Evolutionary conservation across 306 rosid species (phyloP).

Genomic region (Sesbania bispinosa): DNA sequence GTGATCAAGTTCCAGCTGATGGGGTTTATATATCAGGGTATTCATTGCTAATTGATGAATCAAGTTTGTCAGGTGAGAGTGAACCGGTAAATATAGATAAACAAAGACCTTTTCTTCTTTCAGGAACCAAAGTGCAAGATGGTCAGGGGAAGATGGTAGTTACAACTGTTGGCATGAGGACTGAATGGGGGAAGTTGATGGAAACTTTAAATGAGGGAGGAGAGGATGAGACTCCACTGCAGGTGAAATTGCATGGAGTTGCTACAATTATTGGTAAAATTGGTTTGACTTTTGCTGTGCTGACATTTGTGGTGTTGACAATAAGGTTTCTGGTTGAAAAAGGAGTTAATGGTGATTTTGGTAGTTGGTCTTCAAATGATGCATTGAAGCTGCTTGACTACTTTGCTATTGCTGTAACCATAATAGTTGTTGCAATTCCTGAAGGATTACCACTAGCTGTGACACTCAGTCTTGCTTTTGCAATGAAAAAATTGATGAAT

Average conservation of each 20-base stretch:
- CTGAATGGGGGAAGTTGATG: conserved; percentile 98
- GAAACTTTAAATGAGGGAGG: conserved; percentile 89
- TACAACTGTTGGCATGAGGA: conserved; percentile 91
- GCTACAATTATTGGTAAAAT: conserved; percentile 92
- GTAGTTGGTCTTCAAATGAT: conserved; percentile 70
- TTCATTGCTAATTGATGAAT: conserved; percentile 71
- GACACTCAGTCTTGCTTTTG: conserved; percentile 94
- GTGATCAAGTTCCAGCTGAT: conserved; percentile 94
- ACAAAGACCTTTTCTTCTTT: conserved; percentile 77
- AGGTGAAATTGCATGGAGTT: conserved; percentile 89
- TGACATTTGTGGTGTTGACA: conserved; percentile 68
- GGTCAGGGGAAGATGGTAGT: conserved; percentile 91
- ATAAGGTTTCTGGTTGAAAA: conserved; percentile 65
- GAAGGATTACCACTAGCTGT: conserved; percentile 97
- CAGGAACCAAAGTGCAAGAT: conserved; percentile 92
- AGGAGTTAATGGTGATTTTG: conserved; percentile 41
- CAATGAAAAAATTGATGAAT: conserved; percentile 80
- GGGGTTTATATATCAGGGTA: conserved; percentile 76
- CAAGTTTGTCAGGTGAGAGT: conserved; percentile 93
- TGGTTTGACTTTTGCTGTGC: conserved; percentile 74
- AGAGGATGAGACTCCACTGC: conserved; percentile 96
- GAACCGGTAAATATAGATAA: conserved; percentile 58
- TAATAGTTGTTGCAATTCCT: conserved; percentile 90
- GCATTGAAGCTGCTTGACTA: conserved; percentile 61
- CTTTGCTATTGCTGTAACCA: conserved; percentile 87